phyloP scores from a whole-genome alignment of 2,329 filamentous ascomycete genomes.

The Purpureocillium takamizusanense region DNA sequence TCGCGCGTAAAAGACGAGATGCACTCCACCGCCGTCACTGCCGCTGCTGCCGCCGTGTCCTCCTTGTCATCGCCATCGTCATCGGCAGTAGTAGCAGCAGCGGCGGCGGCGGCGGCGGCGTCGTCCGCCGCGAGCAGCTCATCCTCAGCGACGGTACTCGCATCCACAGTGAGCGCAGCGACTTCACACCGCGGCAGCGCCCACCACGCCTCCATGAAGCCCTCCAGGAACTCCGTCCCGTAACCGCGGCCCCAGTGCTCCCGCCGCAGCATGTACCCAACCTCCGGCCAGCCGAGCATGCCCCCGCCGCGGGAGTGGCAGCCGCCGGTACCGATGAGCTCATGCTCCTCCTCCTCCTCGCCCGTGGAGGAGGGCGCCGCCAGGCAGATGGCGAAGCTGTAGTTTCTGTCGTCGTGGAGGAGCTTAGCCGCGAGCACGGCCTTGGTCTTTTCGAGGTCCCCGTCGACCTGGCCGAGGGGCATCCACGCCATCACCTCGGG shows the following conservation, averaged over 20 bases:
- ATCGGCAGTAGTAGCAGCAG: too few species aligned
- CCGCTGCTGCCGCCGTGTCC: too few species aligned
- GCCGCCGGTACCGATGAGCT: constrained; percentile 41
- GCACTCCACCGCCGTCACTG: constrained; percentile 19
- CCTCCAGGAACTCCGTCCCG: constrained; percentile 44
- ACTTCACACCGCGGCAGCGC: constrained; percentile 33
- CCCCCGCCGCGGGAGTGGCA: constrained; percentile 19
- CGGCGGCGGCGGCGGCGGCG: too few species aligned
- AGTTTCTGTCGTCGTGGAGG: constrained; percentile 38
- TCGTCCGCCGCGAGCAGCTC: too few species aligned
- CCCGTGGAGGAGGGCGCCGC: constrained; percentile 23
- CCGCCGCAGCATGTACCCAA: constrained; percentile 46
- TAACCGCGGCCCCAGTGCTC: constrained; percentile 45
- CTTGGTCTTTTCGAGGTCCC: constrained; percentile 30
- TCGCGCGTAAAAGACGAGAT: constrained; percentile 36
- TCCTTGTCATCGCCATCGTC: too few species aligned
- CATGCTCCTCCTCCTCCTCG: too few species aligned
- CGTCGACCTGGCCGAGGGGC: constrained; percentile 27
- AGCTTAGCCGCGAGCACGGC: constrained; percentile 28
- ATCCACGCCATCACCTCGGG: constrained; percentile 55
- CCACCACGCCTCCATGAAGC: constrained; percentile 36
- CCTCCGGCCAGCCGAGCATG: constrained; percentile 40
- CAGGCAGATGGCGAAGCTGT: constrained; percentile 44
- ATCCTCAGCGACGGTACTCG: constrained; percentile 17
- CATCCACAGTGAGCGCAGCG: constrained; percentile 31